These are phyloP conservation scores for Candida stauntonica DNA, from an alignment of 805 yeast species.

Conservation along the genomic window DNA sequence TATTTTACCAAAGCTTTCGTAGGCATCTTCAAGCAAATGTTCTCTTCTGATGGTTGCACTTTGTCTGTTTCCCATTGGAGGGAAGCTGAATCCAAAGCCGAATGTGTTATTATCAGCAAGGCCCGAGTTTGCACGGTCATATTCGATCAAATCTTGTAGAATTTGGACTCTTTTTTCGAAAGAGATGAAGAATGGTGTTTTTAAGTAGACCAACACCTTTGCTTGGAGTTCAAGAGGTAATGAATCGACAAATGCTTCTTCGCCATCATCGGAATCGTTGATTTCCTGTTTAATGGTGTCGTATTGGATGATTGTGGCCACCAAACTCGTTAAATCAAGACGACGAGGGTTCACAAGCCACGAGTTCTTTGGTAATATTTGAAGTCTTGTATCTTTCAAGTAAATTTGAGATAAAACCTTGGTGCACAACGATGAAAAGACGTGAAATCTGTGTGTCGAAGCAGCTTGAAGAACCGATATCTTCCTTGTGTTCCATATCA, in stretches of 20 bases:
- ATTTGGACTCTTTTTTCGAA: conserved; percentile 70
- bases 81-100: conserved; percentile 1
- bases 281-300: conserved; percentile 33
- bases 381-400: conserved; percentile 58
- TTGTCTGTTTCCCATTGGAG: conserved; percentile 9
- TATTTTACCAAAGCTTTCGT: conserved; percentile 45
- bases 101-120: conserved; percentile 2
- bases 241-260: conserved; percentile 15
- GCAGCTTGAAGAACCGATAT: neutral
- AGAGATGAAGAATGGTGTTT: conserved; percentile 75
- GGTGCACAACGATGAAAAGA: conserved; percentile 37
- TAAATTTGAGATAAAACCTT: conserved; percentile 60
- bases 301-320: conserved; percentile 37
- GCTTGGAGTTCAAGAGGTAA: conserved; percentile 19
- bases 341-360: conserved; percentile 45
- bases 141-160: conserved; percentile 57
- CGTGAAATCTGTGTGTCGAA: conserved; percentile 10
- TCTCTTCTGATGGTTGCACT: conserved; percentile 64
- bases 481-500: conserved; percentile 37
- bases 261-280: conserved; percentile 25
- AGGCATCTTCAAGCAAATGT: conserved; percentile 71
- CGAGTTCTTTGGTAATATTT: conserved; percentile 43
- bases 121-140: conserved; percentile 41
- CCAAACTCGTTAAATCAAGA: conserved; percentile 33
- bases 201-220: conserved; percentile 49